Evolutionary conservation across 176 grass and related monocot species (phyloP), one percentile per base, ranked within the genome.

Genomic region (Musa troglodytarum): DNA sequence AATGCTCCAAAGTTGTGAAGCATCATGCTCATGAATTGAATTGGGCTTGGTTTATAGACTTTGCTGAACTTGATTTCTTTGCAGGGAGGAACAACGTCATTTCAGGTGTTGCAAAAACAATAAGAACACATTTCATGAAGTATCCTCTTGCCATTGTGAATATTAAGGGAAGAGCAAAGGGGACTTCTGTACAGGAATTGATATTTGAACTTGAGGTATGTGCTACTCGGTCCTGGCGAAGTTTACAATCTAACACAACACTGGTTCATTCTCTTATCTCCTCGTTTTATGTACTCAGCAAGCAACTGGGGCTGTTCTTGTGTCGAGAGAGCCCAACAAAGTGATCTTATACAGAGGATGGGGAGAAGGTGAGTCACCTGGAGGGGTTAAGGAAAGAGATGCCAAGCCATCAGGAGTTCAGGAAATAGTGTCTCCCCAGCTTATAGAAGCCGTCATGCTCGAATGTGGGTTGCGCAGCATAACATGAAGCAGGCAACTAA

Each of bases 61-160:
- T 19, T 56, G 49, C 55, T 70, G 16, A 49, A 20, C 54, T 23
- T 58, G 24, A 43, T 82, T 75, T 16, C 11, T 90, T n/a, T 55
- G 0, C 56, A 98, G 95, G 94, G 79, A 87, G 95, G 86, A 91
- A 89, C 50, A 93, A 93, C 83, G 82, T 86, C 22, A 81, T 98
- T 78, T 81, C 90, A 0, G 90, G 95, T 73, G 90, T 93, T 72
- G 86, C 86, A 63, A 93, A 89, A 91, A 93, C 94, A 82, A 98
- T 93, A 73, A 85, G 76, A 59, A 93, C 88, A 26, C 95, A 93
- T 81, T 93, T 98, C 78, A 90, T 73, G 81, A 98, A 93, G 82
- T 82, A 98, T 26, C 84, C 86, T 72, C 90, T 98, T 76, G 95
- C 88, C 49, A 86, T 93, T 77, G 95, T 98, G 77, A 98, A 98